phyloP scores from a whole-genome alignment of 2,329 filamentous ascomycete species.

The Colletotrichum musicola region DNA sequence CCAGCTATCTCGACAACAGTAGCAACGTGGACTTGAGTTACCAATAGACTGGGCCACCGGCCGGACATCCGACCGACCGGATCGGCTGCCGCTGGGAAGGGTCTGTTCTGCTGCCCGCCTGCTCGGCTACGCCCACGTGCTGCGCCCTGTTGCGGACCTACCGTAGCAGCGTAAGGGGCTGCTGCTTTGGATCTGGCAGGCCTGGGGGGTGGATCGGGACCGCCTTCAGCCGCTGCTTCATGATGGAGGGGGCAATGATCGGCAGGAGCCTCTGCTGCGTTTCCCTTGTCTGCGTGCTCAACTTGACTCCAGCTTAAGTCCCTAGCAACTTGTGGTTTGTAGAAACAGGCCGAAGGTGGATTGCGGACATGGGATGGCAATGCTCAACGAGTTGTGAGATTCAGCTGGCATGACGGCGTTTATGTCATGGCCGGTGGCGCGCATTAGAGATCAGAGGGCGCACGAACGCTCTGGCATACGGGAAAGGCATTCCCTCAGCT shows the following conservation, averaged over 20 bases:
- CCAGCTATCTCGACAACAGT: too few relatives aligned
- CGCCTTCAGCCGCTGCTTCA: conserved; percentile 16
- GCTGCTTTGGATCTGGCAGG: neutral
- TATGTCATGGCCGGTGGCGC: conserved; percentile 13
- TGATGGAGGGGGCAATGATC: neutral
- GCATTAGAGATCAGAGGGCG: conserved; percentile 13
- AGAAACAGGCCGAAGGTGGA: too few relatives aligned
- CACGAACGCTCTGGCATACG: too few relatives aligned
- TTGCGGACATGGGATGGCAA: too few relatives aligned
- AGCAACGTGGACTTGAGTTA: too few relatives aligned
- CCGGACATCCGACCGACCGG: conserved; percentile 3
- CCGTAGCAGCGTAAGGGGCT: neutral
- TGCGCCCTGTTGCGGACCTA: conserved; percentile 9
- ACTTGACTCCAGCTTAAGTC: neutral
- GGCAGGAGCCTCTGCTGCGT: neutral
- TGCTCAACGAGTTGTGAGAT: too few relatives aligned
- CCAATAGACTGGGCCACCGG: conserved; percentile 3
- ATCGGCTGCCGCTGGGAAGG: neutral
- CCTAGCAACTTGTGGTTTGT: too few relatives aligned
- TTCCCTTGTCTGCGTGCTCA: neutral
- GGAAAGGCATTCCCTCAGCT: too few relatives aligned
- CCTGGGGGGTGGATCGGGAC: neutral
- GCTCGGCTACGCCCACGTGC: conserved; percentile 19
- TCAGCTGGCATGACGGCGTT: neutral
- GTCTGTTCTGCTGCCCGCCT: neutral